phyloP scores from a whole-genome alignment of 208 protist genomes.

The Crithidia brevicula region DNA sequence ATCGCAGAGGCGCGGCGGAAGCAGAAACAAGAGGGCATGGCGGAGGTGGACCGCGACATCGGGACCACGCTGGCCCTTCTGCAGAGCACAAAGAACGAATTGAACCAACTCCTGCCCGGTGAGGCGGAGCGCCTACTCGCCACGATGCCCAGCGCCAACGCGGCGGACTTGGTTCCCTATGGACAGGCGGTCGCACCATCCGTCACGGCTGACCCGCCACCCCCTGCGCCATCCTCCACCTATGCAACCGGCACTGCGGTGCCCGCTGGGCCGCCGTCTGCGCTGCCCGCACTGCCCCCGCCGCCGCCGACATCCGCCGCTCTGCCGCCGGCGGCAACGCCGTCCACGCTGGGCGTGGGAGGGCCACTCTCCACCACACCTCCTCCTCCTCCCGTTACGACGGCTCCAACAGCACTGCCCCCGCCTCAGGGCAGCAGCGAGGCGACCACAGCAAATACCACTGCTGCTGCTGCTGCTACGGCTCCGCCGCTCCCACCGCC shows the following conservation, averaged over 20 bases:
- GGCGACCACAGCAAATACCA: no score
- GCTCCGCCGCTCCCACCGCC: no score
- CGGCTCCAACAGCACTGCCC: background rate
- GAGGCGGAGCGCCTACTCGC: slow-evolving; percentile 37
- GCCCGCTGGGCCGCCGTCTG: background rate
- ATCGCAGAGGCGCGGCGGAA: slow-evolving; percentile 36
- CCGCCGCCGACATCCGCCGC: background rate
- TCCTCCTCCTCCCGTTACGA: background rate
- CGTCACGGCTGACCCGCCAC: background rate
- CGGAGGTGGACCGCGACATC: slow-evolving; percentile 62
- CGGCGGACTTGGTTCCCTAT: slow-evolving; percentile 24
- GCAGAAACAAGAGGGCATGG: slow-evolving; percentile 34
- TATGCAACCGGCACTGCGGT: background rate
- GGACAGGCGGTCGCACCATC: background rate
- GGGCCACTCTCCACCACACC: slow-evolving; percentile 25
- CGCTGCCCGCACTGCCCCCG: slow-evolving; percentile 11
- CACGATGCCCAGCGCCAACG: slow-evolving; percentile 19
- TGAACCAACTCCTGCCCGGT: slow-evolving; percentile 46
- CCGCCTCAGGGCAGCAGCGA: no score
- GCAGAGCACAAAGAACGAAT: slow-evolving; percentile 48
- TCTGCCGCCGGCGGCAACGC: slow-evolving; percentile 14
- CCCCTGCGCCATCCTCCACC: background rate
- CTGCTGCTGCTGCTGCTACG: no score
- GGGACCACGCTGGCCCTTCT: slow-evolving; percentile 47
- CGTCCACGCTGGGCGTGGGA: slow-evolving; percentile 33